These are phyloP conservation scores for Mallotus japonicus DNA, from an alignment of 441 rosid genomes.

Conservation along the genomic window DNA sequence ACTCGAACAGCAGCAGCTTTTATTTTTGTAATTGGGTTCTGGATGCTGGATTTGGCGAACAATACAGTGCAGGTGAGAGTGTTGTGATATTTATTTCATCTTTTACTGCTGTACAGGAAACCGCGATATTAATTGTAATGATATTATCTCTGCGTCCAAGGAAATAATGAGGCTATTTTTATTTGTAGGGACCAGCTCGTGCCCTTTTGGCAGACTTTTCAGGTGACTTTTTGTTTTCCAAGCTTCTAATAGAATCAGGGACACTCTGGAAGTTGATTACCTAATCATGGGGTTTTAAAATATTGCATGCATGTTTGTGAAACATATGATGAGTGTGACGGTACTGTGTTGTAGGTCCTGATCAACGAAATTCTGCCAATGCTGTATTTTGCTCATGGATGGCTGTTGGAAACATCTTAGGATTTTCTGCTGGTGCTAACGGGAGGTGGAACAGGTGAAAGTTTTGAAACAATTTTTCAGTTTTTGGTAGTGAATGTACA, in stretches of 20 bases:
- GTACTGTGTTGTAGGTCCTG: constrained; percentile 58
- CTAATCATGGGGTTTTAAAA: constrained; percentile 5
- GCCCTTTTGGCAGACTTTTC: constrained; percentile 90
- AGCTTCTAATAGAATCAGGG: constrained; percentile 14
- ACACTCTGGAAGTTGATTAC: constrained; percentile 8
- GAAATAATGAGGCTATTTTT: constrained; percentile 18
- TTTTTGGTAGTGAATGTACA: not conserved
- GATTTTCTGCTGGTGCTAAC: constrained; percentile 96
- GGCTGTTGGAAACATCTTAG: constrained; percentile 94
- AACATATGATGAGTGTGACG: constrained; percentile 21
- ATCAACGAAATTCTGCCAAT: constrained; percentile 87
- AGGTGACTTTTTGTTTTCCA: constrained; percentile 36
- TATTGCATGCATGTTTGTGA: constrained; percentile 13
- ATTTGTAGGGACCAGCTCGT: constrained; percentile 91
- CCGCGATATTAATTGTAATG: not conserved
- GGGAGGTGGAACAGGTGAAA: constrained; percentile 88
- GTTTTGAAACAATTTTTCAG: constrained; percentile 3
- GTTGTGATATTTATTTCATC: constrained; percentile 8
- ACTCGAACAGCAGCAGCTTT: constrained; percentile 80
- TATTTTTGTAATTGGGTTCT: constrained; percentile 86
- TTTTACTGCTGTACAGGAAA: not conserved
- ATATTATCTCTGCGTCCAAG: not conserved
- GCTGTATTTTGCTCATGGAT: constrained; percentile 95
- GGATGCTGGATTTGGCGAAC: constrained; percentile 98
- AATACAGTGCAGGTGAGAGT: constrained; percentile 82